phyloP scores from a whole-genome alignment of 108 stramenopile species.

The Chaetoceros tenuissimus region DNA sequence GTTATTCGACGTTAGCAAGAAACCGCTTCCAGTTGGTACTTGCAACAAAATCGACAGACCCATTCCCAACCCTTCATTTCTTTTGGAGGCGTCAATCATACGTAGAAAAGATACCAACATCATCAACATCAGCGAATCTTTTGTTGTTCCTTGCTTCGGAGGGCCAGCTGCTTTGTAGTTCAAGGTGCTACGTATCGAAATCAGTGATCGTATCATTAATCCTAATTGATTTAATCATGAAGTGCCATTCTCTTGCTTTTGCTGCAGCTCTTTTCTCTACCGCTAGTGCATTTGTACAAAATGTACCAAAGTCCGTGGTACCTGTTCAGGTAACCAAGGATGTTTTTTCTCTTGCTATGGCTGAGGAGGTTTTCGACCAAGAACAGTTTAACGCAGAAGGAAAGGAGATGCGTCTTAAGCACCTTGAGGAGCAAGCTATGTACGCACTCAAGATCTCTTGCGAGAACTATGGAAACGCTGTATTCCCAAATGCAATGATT shows the following conservation, averaged over 20 bases:
- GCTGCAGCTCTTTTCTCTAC: slow-evolving; percentile 1
- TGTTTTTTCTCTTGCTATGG: slow-evolving; percentile 2
- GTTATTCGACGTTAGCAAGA: too few species aligned
- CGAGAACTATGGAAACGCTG: slow-evolving; percentile 80
- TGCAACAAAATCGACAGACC: too few species aligned
- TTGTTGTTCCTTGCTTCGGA: too few species aligned
- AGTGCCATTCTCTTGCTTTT: not conserved
- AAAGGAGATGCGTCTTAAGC: slow-evolving; percentile 83
- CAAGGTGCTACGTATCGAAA: too few species aligned
- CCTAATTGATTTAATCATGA: too few species aligned
- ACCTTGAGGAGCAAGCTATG: slow-evolving; percentile 88
- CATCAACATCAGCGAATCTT: too few species aligned
- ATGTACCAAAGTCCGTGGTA: not conserved
- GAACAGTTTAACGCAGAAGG: slow-evolving; percentile 77
- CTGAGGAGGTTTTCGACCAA: slow-evolving; percentile 54
- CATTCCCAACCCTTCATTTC: too few species aligned
- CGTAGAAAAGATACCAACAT: too few species aligned
- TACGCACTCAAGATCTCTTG: slow-evolving; percentile 80
- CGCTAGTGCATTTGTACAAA: not conserved
- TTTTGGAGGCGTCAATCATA: too few species aligned
- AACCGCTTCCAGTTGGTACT: too few species aligned
- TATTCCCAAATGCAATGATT: slow-evolving; percentile 91
- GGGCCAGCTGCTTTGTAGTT: too few species aligned
- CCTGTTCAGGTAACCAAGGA: not conserved
- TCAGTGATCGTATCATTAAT: too few species aligned